Evolutionary conservation across 2,329 filamentous ascomycete genomes (phyloP).

Genomic region (Fusarium staphyleae): DNA sequence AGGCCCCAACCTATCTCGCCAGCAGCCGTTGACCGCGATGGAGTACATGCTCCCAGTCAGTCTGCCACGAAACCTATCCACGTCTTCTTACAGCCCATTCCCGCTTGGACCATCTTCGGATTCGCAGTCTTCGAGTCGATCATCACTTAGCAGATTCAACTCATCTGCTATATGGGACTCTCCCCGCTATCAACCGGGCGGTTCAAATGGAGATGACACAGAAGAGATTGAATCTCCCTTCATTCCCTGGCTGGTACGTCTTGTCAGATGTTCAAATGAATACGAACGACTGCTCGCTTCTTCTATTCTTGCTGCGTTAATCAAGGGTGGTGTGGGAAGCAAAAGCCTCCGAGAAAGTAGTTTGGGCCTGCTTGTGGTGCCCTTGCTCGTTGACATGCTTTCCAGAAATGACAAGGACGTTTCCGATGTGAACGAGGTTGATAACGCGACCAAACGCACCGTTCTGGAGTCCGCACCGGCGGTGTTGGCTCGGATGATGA

Average conservation of each 20-base stretch:
- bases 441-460: slow-evolving; percentile 45
- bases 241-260: slow-evolving; percentile 74
- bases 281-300: slow-evolving; percentile 72
- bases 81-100: slow-evolving; percentile 33
- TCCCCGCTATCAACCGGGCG: slow-evolving; percentile 40
- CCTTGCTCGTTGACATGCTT: slow-evolving; percentile 72
- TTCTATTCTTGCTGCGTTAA: slow-evolving; percentile 72
- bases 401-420: slow-evolving; percentile 54
- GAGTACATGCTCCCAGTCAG: slow-evolving; percentile 67
- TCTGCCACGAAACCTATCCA: slow-evolving; percentile 43
- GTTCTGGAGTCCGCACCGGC: slow-evolving; percentile 76
- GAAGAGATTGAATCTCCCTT: slow-evolving; percentile 74
- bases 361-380: slow-evolving; percentile 72
- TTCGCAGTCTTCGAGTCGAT: slow-evolving; percentile 41
- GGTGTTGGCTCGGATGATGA: slow-evolving; percentile 79
- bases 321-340: slow-evolving; percentile 70
- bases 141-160: slow-evolving; percentile 42
- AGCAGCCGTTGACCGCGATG: slow-evolving; percentile 52
- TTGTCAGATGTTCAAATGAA: slow-evolving; percentile 64
- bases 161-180: slow-evolving; percentile 45
- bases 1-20: slow-evolving; percentile 56
- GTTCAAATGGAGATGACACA: slow-evolving; percentile 45
- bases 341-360: slow-evolving; percentile 66
- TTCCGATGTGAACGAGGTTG: slow-evolving; percentile 47
- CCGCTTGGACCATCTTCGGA: slow-evolving; percentile 31